phyloP scores from a whole-genome alignment of 2,329 filamentous ascomycete genomes.

The Neofusicoccum umdonicola region DNA sequence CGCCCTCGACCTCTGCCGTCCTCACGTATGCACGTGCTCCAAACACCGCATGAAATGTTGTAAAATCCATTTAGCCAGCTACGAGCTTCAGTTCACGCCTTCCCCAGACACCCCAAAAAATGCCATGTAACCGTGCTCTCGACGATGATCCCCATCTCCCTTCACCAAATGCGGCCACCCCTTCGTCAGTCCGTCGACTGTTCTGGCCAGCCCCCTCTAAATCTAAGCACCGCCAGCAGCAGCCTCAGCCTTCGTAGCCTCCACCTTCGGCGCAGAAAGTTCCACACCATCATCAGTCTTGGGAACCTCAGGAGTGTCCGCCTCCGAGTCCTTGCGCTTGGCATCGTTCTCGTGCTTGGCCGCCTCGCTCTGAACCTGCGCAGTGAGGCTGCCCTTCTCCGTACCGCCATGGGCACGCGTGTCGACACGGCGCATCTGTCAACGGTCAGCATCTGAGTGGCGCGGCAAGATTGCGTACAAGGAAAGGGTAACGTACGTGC shows the following conservation, averaged over 20 bases:
- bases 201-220: neutral
- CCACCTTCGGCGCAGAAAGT: neutral
- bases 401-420: slow-evolving; percentile 31
- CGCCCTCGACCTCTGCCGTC: neutral
- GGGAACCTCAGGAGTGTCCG: neutral
- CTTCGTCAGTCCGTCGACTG: neutral
- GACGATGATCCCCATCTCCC: slow-evolving; percentile 8
- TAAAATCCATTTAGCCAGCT: neutral
- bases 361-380: slow-evolving; percentile 31
- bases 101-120: neutral
- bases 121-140: slow-evolving; percentile 13
- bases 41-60: neutral
- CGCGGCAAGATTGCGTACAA: neutral
- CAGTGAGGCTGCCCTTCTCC: slow-evolving; percentile 32
- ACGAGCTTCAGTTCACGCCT: neutral
- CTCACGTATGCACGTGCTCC: slow-evolving; percentile 5
- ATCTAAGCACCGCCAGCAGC: neutral
- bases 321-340: neutral
- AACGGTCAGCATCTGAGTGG: slow-evolving; percentile 9
- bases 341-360: slow-evolving; percentile 25
- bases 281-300: neutral
- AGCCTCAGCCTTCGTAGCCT: neutral
- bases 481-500: slow-evolving; percentile 8
- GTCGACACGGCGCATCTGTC: slow-evolving; percentile 27
- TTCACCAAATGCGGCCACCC: neutral